phyloP scores from a whole-genome alignment of 352 stramenopile genomes.

The Phytophthora ohioensis region DNA sequence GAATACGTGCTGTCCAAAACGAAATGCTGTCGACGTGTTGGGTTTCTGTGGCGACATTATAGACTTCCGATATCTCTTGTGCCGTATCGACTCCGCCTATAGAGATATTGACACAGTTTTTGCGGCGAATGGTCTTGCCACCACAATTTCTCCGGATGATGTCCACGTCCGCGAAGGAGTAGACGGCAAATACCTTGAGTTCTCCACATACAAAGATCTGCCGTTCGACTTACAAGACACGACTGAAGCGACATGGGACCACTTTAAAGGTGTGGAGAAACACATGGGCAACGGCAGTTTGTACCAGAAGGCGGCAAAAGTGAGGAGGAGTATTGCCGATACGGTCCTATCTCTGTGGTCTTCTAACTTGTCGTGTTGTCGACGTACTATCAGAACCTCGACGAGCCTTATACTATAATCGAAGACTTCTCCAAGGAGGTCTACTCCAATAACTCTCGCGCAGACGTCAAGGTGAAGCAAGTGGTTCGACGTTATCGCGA shows the following conservation, averaged over 20 bases:
- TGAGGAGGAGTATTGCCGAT: background rate
- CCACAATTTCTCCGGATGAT: conserved; percentile 22
- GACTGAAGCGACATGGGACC: conserved; percentile 26
- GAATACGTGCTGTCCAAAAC: conserved; percentile 16
- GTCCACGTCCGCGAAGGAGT: conserved; percentile 38
- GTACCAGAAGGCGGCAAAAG: conserved; percentile 40
- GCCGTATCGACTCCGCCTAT: conserved; percentile 28
- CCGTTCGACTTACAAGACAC: conserved; percentile 28
- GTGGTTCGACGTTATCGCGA: conserved; percentile 66
- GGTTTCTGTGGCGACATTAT: conserved; percentile 28
- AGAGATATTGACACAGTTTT: conserved; percentile 38
- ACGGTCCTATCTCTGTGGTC: background rate
- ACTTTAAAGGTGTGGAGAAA: conserved; percentile 41
- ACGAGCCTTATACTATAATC: conserved; percentile 61
- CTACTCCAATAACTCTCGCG: conserved; percentile 50
- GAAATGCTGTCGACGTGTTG: conserved; percentile 15
- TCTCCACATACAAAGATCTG: conserved; percentile 36
- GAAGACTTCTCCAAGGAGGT: conserved; percentile 68
- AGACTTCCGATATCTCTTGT: conserved; percentile 32
- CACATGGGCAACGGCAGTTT: conserved; percentile 34
- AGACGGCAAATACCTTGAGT: conserved; percentile 37
- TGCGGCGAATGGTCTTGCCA: conserved; percentile 31
- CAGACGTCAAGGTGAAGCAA: conserved; percentile 60
- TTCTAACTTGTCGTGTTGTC: background rate
- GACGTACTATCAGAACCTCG: conserved; percentile 21